phyloP scores from a whole-genome alignment of 1,284 basidiomycete genomes.

The Microbotryomycetes sp. region DNA sequence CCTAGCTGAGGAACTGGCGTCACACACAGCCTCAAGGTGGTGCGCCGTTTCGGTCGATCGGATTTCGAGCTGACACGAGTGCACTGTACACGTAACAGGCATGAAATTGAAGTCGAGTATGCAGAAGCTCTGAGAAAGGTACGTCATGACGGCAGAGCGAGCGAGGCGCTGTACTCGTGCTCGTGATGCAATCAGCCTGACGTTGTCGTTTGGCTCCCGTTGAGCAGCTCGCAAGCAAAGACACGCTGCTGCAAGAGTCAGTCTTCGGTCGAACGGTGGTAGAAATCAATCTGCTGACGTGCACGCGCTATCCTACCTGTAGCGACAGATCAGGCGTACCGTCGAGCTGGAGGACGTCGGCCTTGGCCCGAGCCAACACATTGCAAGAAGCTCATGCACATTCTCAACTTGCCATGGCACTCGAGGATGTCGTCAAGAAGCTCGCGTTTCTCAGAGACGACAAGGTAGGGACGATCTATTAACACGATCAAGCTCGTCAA shows the following conservation, averaged over 20 bases:
- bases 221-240: conserved; percentile 2
- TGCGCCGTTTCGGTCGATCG: neutral
- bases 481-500: neutral
- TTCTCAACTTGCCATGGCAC: neutral
- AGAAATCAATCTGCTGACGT: neutral
- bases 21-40: neutral
- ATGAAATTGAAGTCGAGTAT: conserved; percentile 26
- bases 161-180: neutral
- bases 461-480: conserved; percentile 5
- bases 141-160: too few species aligned
- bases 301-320: too few species aligned
- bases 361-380: conserved; percentile 1
- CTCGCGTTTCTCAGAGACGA: conserved; percentile 20
- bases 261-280: neutral
- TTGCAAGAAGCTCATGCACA: conserved; percentile 22
- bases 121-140: conserved; percentile 27
- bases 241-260: neutral
- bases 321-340: conserved; percentile 3
- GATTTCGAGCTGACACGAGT: neutral
- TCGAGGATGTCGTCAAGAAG: conserved; percentile 7
- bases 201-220: neutral
- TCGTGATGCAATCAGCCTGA: neutral
- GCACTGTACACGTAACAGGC: conserved; percentile 3
- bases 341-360: conserved; percentile 18
- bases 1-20: neutral